Conservation (phyloP, 768 basidiomycete genomes). For the Rubroboletus satanas region DNA sequence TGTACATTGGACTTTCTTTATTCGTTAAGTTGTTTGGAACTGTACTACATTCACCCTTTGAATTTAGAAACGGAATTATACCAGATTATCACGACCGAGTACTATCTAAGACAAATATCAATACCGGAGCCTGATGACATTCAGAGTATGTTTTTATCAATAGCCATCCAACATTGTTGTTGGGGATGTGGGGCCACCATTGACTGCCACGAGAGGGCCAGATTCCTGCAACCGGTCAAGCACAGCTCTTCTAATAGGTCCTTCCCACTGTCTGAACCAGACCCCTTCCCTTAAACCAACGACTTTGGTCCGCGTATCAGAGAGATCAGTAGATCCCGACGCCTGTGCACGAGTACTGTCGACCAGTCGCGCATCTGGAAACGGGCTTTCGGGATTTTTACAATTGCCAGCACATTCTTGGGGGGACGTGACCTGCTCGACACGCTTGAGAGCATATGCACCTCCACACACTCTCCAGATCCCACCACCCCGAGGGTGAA, state of each 20-base stretch:
- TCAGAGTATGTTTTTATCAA: neutral
- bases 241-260: constrained; percentile 60
- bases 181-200: constrained; percentile 11
- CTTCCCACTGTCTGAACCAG: constrained; percentile 80
- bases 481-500: constrained; percentile 64
- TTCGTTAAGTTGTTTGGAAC: constrained; percentile 15
- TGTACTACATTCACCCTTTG: constrained; percentile 7
- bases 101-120: neutral
- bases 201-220: constrained; percentile 34
- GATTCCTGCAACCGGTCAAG: constrained; percentile 35
- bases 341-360: neutral
- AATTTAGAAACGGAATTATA: constrained; percentile 7
- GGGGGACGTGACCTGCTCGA: constrained; percentile 15
- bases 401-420: constrained; percentile 2
- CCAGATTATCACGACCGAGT: neutral
- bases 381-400: constrained; percentile 2
- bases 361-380: neutral
- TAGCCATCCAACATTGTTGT: constrained; percentile 27
- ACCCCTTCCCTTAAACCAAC: constrained; percentile 67
- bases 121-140: neutral
- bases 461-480: constrained; percentile 74
- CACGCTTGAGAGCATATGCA: constrained; percentile 66
- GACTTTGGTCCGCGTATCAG: constrained; percentile 33
- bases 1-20: constrained; percentile 12
- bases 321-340: constrained; percentile 30